phyloP scores from a whole-genome alignment of 768 basidiomycete genomes.

The Trametes villosa region DNA sequence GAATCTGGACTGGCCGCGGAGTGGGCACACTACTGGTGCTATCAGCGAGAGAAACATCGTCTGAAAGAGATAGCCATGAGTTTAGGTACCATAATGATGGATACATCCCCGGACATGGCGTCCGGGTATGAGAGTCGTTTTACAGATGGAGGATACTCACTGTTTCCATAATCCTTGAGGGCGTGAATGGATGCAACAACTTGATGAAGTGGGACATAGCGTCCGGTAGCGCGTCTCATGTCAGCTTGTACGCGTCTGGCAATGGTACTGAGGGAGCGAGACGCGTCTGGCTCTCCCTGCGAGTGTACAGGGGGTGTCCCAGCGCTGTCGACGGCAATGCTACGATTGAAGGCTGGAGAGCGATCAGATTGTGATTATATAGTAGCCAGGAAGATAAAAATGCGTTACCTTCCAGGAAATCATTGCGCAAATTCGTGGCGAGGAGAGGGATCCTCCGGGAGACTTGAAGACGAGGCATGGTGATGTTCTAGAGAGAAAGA shows the following conservation, averaged over 20 bases:
- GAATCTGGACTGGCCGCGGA: constrained; percentile 1
- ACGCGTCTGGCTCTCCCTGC: background rate
- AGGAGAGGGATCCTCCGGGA: constrained; percentile 10
- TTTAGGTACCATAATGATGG: too few species aligned
- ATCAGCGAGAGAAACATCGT: background rate
- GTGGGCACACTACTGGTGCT: background rate
- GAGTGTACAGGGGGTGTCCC: background rate
- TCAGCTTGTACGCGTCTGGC: constrained; percentile 22
- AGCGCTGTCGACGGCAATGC: background rate
- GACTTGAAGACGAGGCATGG: constrained; percentile 22
- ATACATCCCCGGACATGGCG: background rate
- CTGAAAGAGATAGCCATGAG: background rate
- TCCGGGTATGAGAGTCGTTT: background rate
- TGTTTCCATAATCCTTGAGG: background rate
- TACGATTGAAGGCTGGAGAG: constrained; percentile 2
- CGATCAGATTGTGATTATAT: background rate
- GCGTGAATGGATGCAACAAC: constrained; percentile 10
- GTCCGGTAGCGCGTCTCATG: constrained; percentile 13
- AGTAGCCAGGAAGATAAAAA: background rate
- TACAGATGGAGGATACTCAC: background rate
- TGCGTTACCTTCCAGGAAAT: constrained; percentile 12
- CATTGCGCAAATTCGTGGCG: constrained; percentile 3
- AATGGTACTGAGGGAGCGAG: background rate
- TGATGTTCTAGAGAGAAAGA: background rate
- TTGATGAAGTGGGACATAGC: constrained; percentile 15